phyloP scores from a whole-genome alignment of 352 stramenopile genomes.

The Phytophthora citricola region DNA sequence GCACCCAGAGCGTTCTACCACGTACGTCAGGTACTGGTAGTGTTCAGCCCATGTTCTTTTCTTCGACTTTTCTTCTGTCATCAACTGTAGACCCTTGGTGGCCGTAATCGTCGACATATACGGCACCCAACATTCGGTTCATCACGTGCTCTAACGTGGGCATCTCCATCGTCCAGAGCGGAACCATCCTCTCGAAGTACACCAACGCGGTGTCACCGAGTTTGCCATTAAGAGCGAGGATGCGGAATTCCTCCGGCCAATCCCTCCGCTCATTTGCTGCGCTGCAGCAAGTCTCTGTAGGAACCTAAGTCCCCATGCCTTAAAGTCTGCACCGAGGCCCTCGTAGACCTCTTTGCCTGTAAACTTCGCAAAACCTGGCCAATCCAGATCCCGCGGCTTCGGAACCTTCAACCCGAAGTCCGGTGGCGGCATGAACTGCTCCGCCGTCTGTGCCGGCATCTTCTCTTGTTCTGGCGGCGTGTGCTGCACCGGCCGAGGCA shows the following conservation, averaged over 20 bases:
- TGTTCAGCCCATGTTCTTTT: slow-evolving; percentile 11
- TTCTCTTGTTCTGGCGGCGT: neutral
- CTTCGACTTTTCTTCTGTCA: slow-evolving; percentile 1
- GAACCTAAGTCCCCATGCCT: slow-evolving; percentile 5
- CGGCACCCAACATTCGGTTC: slow-evolving; percentile 9
- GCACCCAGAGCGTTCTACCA: slow-evolving; percentile 3
- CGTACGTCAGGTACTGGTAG: slow-evolving; percentile 13
- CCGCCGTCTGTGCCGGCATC: neutral
- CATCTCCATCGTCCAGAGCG: neutral
- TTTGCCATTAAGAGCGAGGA: slow-evolving; percentile 1
- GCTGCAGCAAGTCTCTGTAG: slow-evolving; percentile 2
- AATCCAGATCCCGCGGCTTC: slow-evolving; percentile 4
- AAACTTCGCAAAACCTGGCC: neutral
- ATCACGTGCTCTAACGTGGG: slow-evolving; percentile 12
- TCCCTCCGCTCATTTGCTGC: slow-evolving; percentile 4
- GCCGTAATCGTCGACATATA: slow-evolving; percentile 8
- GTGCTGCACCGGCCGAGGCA: neutral
- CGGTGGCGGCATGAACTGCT: slow-evolving; percentile 5
- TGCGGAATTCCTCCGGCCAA: slow-evolving; percentile 1
- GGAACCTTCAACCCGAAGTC: slow-evolving; percentile 8
- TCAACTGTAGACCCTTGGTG: slow-evolving; percentile 1
- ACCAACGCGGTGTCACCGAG: neutral
- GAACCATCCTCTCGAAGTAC: slow-evolving; percentile 14
- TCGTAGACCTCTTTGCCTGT: slow-evolving; percentile 2
- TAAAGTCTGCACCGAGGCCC: slow-evolving; percentile 3